phyloP scores from a whole-genome alignment of 225 moss, liverwort and hornwort species.

The Polytrichum commune region DNA sequence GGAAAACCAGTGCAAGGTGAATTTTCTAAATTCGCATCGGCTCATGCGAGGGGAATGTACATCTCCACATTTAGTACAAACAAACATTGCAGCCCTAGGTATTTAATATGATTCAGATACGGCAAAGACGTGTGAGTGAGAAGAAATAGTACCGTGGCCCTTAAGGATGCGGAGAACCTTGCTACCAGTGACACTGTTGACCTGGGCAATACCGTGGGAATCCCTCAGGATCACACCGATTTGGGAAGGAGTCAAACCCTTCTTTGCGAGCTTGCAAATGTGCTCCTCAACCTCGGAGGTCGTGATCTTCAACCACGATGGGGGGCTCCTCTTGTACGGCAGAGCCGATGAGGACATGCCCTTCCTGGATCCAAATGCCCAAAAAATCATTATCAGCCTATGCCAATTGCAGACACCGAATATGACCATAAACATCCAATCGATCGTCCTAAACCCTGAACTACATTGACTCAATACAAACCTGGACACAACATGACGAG shows the following conservation, averaged over 20 bases:
- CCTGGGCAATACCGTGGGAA: slow-evolving; percentile 72
- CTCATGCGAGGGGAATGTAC: too few relatives aligned
- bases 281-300: slow-evolving; percentile 81
- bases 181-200: slow-evolving; percentile 75
- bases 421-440: neutral
- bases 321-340: slow-evolving; percentile 84
- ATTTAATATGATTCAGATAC: slow-evolving; percentile 22
- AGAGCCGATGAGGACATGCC: slow-evolving; percentile 95
- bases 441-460: too few relatives aligned
- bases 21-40: too few relatives aligned
- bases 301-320: slow-evolving; percentile 84
- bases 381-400: neutral
- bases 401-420: too few relatives aligned
- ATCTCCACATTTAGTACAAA: too few relatives aligned
- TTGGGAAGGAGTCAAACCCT: slow-evolving; percentile 87
- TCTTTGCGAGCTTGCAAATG: slow-evolving; percentile 70
- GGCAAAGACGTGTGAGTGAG: slow-evolving; percentile 24
- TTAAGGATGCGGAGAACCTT: slow-evolving; percentile 85
- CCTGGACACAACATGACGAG: too few relatives aligned
- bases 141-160: slow-evolving; percentile 64
- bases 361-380: slow-evolving; percentile 35
- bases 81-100: too few relatives aligned
- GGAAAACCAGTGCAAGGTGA: too few relatives aligned
- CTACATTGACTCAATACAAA: too few relatives aligned
- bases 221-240: slow-evolving; percentile 86